Evolutionary conservation across 768 basidiomycete genomes (phyloP).

Genomic region (Macrolepiota albuminosa): DNA sequence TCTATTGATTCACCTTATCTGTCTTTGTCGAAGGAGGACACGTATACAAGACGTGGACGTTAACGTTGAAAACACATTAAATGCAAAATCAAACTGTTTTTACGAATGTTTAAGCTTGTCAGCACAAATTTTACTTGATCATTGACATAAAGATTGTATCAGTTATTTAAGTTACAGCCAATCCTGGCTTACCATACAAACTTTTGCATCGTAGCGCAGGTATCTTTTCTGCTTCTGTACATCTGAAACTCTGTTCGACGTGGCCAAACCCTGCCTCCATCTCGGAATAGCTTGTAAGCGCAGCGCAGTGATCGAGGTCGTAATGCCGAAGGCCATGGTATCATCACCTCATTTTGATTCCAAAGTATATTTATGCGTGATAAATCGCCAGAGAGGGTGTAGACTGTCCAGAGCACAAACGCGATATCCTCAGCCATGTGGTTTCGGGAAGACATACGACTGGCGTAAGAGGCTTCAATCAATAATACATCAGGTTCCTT

Average conservation of each 20-base stretch:
- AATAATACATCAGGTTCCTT: constrained; percentile 44
- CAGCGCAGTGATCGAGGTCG: constrained; percentile 55
- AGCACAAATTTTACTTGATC: constrained; percentile 72
- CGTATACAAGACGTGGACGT: neutral
- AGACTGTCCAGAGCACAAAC: constrained; percentile 37
- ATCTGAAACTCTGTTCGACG: neutral
- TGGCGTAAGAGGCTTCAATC: constrained; percentile 33
- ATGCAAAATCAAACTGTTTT: constrained; percentile 48
- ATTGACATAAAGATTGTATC: constrained; percentile 52
- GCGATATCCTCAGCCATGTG: neutral
- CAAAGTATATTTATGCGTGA: constrained; percentile 65
- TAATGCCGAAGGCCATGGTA: constrained; percentile 59
- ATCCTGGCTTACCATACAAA: too few species aligned
- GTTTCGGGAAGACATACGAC: constrained; percentile 26
- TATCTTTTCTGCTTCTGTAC: too few species aligned
- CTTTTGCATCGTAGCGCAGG: too few species aligned
- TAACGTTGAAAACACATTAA: constrained; percentile 40
- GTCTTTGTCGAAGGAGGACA: constrained; percentile 33
- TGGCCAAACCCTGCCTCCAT: constrained; percentile 1
- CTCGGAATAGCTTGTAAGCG: constrained; percentile 30
- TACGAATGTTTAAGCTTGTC: constrained; percentile 44
- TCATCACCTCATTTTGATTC: constrained; percentile 34
- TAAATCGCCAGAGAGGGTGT: constrained; percentile 72
- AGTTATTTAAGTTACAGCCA: too few species aligned
- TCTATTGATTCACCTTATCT: constrained; percentile 69